These are phyloP conservation scores for Paramecium primaurelia DNA, from an alignment of 73 alveolate species.

Conservation along the genomic window DNA sequence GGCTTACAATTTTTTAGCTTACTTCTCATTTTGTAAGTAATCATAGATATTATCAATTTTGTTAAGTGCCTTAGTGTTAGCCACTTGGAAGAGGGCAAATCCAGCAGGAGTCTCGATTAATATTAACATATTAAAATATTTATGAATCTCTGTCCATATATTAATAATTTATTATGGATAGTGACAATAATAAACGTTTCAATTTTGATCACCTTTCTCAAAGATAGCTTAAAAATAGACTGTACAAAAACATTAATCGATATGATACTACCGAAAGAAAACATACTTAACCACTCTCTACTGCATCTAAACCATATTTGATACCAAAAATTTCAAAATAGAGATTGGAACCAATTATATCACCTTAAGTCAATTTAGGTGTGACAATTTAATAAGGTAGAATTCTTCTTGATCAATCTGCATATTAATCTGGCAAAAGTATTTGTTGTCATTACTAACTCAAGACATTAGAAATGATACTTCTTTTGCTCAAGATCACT, in stretches of 20 bases:
- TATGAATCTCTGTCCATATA: conserved; percentile 15
- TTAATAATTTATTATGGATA: conserved; percentile 31
- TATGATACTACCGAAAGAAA: neutral
- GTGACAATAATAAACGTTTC: conserved; percentile 40
- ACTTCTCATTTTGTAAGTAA: conserved; percentile 34
- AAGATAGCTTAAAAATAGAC: neutral
- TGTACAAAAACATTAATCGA: neutral
- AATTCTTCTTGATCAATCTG: neutral
- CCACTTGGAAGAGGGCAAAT: conserved; percentile 24
- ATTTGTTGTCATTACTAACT: neutral
- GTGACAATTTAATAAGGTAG: conserved; percentile 25
- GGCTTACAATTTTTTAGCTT: conserved; percentile 38
- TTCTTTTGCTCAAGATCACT: neutral
- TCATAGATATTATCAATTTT: conserved; percentile 32
- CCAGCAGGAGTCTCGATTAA: conserved; percentile 51
- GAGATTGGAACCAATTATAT: neutral
- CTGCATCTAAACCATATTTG: neutral
- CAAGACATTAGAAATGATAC: neutral
- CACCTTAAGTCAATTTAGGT: neutral
- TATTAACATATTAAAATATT: conserved; percentile 16
- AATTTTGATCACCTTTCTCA: conserved; percentile 41
- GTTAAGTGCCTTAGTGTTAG: conserved; percentile 30
- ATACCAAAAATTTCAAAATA: neutral
- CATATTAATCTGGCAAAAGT: neutral
- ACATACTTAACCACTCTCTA: neutral